These are phyloP conservation scores for Cutaneotrichosporon mucoides DNA, from an alignment of 1,284 basidiomycete genomes.

Conservation along the genomic window DNA sequence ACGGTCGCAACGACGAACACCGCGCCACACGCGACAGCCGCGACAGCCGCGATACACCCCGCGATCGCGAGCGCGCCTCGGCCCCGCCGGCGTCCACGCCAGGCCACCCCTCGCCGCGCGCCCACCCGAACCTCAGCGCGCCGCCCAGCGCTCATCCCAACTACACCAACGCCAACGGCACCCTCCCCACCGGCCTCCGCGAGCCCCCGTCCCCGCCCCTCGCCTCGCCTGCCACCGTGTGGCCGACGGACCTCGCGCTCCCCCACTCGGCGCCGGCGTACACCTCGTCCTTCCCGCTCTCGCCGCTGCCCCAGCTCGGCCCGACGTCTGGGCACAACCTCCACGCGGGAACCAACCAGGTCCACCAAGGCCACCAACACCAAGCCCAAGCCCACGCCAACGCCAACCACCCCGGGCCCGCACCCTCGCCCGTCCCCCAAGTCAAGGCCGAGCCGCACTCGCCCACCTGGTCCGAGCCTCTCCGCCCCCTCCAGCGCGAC, in stretches of 20 bases:
- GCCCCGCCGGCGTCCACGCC: too few species aligned
- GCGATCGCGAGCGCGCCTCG: too few species aligned
- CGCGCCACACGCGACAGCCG: too few species aligned
- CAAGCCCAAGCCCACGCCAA: neutral
- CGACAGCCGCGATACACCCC: too few species aligned
- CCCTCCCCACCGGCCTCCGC: neutral
- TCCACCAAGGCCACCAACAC: neutral
- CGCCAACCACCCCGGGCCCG: too few species aligned
- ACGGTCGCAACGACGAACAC: too few species aligned
- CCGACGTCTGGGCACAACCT: neutral
- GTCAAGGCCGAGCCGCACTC: neutral
- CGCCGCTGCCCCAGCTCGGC: neutral
- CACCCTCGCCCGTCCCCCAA: neutral
- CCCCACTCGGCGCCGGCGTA: neutral
- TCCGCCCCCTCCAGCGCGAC: neutral
- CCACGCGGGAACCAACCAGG: too few species aligned
- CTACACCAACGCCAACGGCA: too few species aligned
- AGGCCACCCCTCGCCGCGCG: too few species aligned
- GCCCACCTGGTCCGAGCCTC: slow-evolving; percentile 3
- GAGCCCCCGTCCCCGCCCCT: neutral
- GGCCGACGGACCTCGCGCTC: neutral
- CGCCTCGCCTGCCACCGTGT: neutral
- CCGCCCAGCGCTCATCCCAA: too few species aligned
- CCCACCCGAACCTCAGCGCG: too few species aligned
- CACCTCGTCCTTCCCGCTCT: neutral